A percentile compares a stretch with the other conserved stretches of the same genome.
These are phyloP conservation scores for Chromosphaera perkinsii DNA, from an alignment of 208 protist genomes.

Conservation along the genomic window DNA sequence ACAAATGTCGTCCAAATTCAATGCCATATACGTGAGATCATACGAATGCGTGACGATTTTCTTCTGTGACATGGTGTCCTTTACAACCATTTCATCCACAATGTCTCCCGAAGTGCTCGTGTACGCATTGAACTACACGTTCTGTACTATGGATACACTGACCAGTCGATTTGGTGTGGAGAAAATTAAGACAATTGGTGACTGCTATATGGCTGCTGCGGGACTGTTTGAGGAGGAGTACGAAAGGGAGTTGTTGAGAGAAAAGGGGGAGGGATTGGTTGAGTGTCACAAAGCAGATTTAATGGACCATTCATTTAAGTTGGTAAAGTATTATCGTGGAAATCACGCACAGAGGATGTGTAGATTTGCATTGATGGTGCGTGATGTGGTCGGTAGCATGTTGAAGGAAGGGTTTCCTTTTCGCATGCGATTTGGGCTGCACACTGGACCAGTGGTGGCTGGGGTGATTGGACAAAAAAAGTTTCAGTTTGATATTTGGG, in stretches of 20 bases:
- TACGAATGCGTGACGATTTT: too few species aligned
- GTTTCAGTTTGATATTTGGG: slow-evolving; percentile 10
- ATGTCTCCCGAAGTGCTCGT: too few species aligned
- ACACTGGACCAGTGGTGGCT: slow-evolving; percentile 1
- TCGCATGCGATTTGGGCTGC: not conserved
- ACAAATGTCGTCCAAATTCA: too few species aligned
- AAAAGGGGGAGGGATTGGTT: not conserved
- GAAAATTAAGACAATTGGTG: not conserved
- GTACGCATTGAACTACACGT: too few species aligned
- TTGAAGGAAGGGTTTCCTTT: not conserved
- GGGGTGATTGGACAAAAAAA: slow-evolving; percentile 4
- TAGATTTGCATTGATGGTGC: not conserved
- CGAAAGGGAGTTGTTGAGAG: not conserved
- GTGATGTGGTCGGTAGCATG: not conserved
- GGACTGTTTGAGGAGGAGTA: not conserved
- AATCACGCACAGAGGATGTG: too few species aligned
- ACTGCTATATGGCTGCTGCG: not conserved
- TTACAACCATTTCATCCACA: too few species aligned
- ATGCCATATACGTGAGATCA: too few species aligned
- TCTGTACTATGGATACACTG: too few species aligned
- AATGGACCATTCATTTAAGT: not conserved
- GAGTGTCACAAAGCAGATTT: too few species aligned
- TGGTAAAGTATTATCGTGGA: too few species aligned
- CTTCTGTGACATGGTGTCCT: too few species aligned
- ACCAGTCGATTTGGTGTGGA: not conserved